These are phyloP conservation scores for Neospora caninum DNA, from an alignment of 169 alveolate genomes.

Conservation along the genomic window DNA sequence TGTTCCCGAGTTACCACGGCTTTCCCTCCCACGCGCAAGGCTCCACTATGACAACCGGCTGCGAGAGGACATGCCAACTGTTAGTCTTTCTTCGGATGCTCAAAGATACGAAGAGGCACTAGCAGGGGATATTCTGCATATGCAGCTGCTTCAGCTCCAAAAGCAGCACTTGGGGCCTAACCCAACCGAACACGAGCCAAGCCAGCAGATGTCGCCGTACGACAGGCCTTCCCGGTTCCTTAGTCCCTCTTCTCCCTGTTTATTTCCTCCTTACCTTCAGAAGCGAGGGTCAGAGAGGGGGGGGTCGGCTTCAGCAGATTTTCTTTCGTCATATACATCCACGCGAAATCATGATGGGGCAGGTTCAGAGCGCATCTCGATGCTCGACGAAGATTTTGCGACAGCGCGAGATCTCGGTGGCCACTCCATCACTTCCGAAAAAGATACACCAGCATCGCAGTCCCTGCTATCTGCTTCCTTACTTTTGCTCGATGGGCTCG, in stretches of 20 bases:
- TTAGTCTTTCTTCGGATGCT: neutral
- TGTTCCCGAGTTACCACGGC: neutral
- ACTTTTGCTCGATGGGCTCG: neutral
- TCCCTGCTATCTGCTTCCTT: neutral
- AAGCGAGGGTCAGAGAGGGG: neutral
- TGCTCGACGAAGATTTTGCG: neutral
- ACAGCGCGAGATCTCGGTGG: neutral
- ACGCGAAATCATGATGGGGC: neutral
- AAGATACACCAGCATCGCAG: neutral
- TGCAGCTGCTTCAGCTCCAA: slow-evolving; percentile 18
- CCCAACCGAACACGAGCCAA: neutral
- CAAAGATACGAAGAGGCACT: neutral
- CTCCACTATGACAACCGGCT: neutral
- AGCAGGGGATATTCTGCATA: neutral
- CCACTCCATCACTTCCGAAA: neutral
- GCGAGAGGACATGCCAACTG: neutral
- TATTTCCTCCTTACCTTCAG: neutral
- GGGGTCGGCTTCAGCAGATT: neutral
- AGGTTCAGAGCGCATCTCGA: neutral
- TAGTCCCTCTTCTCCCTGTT: neutral
- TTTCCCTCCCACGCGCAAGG: neutral
- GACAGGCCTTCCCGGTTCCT: neutral
- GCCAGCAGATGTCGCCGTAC: neutral
- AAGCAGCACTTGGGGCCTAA: neutral
- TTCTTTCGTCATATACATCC: neutral